Evolutionary conservation across 75 land plant genomes (phyloP).

Genomic region (Pseudotsuga menziesii): DNA sequence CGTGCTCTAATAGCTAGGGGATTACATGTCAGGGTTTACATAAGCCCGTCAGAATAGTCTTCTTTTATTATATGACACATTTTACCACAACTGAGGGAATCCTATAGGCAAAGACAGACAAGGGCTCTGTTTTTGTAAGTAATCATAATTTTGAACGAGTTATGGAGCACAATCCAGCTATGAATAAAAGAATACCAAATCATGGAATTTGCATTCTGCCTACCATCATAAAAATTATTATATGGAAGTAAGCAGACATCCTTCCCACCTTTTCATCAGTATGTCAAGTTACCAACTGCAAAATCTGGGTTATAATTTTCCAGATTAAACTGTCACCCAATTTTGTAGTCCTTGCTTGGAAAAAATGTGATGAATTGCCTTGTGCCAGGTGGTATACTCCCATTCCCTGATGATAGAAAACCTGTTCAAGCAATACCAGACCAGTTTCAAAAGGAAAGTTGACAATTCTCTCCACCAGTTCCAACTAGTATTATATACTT

Average conservation of each 20-base stretch:
- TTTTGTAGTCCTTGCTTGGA: not conserved
- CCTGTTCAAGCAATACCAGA: conserved; percentile 1
- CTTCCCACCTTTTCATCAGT: conserved; percentile 2
- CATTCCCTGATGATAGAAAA: conserved; percentile 1
- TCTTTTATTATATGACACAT: no score
- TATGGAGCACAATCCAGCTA: not conserved
- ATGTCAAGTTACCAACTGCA: conserved; percentile 8
- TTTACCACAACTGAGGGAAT: no score
- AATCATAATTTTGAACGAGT: no score
- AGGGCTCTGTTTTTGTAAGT: no score
- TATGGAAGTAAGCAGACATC: not conserved
- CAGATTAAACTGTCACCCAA: not conserved
- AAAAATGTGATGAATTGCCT: conserved; percentile 1
- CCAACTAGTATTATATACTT: conserved; percentile 8
- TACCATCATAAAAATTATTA: conserved; percentile 3
- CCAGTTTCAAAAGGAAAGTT: conserved; percentile 1
- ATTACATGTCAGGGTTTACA: no score
- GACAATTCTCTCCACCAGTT: conserved; percentile 2
- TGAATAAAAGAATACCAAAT: conserved; percentile 2
- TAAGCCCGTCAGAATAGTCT: no score
- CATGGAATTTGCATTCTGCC: conserved; percentile 1
- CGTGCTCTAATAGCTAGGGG: no score
- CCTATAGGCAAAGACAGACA: no score
- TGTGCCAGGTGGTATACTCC: not conserved
- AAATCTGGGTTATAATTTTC: not conserved